A percentile compares a stretch with the other conserved stretches of the same genome.
phyloP scores from a whole-genome alignment of 78 protist genomes.

The Dictyostelium capitatum region DNA sequence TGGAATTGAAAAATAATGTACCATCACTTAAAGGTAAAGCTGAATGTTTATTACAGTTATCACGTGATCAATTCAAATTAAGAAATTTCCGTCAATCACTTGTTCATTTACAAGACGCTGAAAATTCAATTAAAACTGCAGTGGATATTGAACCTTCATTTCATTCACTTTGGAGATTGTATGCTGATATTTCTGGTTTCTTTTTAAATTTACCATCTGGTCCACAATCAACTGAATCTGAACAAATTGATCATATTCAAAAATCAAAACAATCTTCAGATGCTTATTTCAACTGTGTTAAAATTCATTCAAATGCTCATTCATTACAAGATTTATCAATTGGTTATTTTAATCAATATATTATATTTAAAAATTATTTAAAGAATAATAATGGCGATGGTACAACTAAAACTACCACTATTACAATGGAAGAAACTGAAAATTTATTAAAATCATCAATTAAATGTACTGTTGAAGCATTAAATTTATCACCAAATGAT shows the following conservation, averaged over 20 bases:
- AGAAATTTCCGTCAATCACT: background rate
- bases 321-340: slow-evolving; percentile 50
- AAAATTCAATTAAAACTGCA: slow-evolving; percentile 5
- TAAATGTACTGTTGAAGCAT: slow-evolving; percentile 41
- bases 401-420: background rate
- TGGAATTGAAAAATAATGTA: background rate
- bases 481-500: slow-evolving; percentile 31
- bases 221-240: background rate
- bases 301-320: slow-evolving; percentile 15
- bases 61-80: slow-evolving; percentile 1
- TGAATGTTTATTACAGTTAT: slow-evolving; percentile 39
- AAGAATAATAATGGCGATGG: background rate
- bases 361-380: background rate
- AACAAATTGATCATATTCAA: background rate
- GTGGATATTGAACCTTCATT: background rate
- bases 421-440: background rate
- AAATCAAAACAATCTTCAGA: slow-evolving; percentile 23
- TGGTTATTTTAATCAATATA: slow-evolving; percentile 32
- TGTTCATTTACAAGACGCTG: background rate
- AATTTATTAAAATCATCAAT: slow-evolving; percentile 26
- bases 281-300: slow-evolving; percentile 16
- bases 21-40: slow-evolving; percentile 78
- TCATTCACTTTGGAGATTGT: slow-evolving; percentile 26
- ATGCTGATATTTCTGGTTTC: slow-evolving; percentile 49
- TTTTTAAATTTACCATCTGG: background rate